phyloP scores from a whole-genome alignment of 2,329 filamentous ascomycete genomes.

The Cercospora sojina region DNA sequence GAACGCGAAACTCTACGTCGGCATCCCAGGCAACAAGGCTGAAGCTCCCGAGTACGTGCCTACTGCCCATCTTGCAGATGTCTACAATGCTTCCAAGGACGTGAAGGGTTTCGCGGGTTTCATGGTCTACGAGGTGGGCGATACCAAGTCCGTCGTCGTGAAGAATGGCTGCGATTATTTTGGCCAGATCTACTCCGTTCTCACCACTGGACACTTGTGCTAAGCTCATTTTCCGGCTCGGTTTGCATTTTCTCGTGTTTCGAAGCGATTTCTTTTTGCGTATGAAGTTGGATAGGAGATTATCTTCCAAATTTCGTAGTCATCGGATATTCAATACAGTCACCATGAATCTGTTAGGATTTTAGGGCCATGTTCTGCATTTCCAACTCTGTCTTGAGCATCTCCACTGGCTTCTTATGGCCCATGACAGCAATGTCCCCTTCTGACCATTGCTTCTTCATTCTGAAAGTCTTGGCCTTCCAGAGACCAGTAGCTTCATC shows the following conservation, averaged over 20 bases:
- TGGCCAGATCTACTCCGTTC: neutral
- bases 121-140: constrained; percentile 58
- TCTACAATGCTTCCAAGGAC: constrained; percentile 44
- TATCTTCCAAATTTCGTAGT: neutral
- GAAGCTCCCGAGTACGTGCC: constrained; percentile 45
- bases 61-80: constrained; percentile 43
- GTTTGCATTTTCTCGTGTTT: neutral
- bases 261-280: neutral
- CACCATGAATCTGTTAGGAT: neutral
- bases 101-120: constrained; percentile 52
- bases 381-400: neutral
- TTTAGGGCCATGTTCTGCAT: neutral
- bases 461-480: constrained; percentile 4
- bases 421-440: constrained; percentile 2
- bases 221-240: neutral
- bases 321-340: neutral
- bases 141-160: constrained; percentile 13
- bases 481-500: neutral
- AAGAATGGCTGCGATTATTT: constrained; percentile 2
- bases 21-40: constrained; percentile 40
- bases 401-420: constrained; percentile 5
- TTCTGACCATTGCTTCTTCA: constrained; percentile 6
- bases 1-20: constrained; percentile 53
- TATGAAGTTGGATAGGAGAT: neutral
- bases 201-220: neutral